Percentiles rank a stretch among this genome's conserved stretches.
phyloP scores from a whole-genome alignment of 495 filamentous ascomycete genomes.

The Thermothielavioides terrestris region DNA sequence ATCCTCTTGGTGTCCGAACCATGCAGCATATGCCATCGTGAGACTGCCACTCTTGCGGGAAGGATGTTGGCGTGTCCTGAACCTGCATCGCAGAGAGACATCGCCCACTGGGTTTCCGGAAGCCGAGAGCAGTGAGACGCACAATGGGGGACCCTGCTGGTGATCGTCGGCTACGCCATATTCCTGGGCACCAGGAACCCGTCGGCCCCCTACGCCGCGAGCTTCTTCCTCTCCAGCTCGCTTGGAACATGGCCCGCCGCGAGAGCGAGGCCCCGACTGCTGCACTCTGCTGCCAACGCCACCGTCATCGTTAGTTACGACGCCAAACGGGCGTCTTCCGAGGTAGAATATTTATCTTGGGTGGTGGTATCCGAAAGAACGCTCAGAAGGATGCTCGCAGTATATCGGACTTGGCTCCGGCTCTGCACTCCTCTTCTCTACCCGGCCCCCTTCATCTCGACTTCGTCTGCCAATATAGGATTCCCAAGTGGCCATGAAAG shows the following conservation, averaged over 20 bases:
- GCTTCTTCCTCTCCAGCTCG: slow-evolving; percentile 57
- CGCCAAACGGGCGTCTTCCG: neutral
- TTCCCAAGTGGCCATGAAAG: no score
- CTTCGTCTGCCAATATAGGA: no score
- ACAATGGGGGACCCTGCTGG: slow-evolving; percentile 45
- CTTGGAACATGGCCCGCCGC: slow-evolving; percentile 61
- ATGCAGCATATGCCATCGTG: no score
- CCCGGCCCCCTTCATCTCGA: neutral
- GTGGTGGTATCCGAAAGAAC: neutral
- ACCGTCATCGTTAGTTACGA: neutral
- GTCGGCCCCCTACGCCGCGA: slow-evolving; percentile 58
- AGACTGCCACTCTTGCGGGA: no score
- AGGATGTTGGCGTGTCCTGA: no score
- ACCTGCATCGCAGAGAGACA: no score
- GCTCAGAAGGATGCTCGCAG: neutral
- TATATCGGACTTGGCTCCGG: no score
- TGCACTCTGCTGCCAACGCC: neutral
- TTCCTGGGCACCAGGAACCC: slow-evolving; percentile 51
- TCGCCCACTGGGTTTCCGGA: no score
- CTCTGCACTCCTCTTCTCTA: no score
- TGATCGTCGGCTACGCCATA: slow-evolving; percentile 64
- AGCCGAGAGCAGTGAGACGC: no score
- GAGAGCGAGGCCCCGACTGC: slow-evolving; percentile 47
- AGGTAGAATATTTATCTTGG: neutral
- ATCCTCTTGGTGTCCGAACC: no score